phyloP scores from a whole-genome alignment of 2,329 filamentous ascomycete species.

The Fusarium pseudograminearum region DNA sequence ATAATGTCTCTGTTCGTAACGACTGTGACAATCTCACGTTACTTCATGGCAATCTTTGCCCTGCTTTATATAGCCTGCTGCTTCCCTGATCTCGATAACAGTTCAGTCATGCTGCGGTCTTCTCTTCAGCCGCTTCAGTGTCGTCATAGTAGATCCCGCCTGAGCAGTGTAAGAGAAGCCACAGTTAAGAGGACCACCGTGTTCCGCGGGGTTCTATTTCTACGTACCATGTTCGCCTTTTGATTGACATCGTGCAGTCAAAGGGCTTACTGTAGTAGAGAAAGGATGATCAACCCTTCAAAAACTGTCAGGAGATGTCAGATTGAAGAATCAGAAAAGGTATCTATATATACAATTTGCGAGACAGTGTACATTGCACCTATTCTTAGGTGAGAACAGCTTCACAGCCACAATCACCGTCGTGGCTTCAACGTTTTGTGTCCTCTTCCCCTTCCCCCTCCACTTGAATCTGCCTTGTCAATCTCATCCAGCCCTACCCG shows the following conservation, averaged over 20 bases:
- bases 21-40: slow-evolving; percentile 45
- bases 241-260: slow-evolving; percentile 25
- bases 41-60: background rate
- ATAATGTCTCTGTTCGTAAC: slow-evolving; percentile 26
- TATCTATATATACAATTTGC: slow-evolving; percentile 9
- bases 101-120: slow-evolving; percentile 31
- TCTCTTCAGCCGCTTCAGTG: slow-evolving; percentile 26
- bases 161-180: slow-evolving; percentile 16
- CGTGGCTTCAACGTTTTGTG: slow-evolving; percentile 21
- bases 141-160: slow-evolving; percentile 41
- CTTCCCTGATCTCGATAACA: slow-evolving; percentile 11
- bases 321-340: background rate
- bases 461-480: slow-evolving; percentile 28
- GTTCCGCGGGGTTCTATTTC: slow-evolving; percentile 8
- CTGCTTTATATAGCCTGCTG: slow-evolving; percentile 24
- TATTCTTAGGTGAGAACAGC: slow-evolving; percentile 15
- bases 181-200: background rate
- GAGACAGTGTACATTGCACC: slow-evolving; percentile 12
- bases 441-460: background rate
- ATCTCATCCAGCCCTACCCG: slow-evolving; percentile 36
- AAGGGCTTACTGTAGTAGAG: slow-evolving; percentile 14
- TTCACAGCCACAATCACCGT: slow-evolving; percentile 38
- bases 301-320: slow-evolving; percentile 8
- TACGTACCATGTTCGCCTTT: slow-evolving; percentile 8
- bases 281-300: slow-evolving; percentile 10